Evolutionary conservation across 2,329 filamentous ascomycete species (phyloP), one percentile per base, ranked within the genome.

Genomic region (Cordyceps cicadae): DNA sequence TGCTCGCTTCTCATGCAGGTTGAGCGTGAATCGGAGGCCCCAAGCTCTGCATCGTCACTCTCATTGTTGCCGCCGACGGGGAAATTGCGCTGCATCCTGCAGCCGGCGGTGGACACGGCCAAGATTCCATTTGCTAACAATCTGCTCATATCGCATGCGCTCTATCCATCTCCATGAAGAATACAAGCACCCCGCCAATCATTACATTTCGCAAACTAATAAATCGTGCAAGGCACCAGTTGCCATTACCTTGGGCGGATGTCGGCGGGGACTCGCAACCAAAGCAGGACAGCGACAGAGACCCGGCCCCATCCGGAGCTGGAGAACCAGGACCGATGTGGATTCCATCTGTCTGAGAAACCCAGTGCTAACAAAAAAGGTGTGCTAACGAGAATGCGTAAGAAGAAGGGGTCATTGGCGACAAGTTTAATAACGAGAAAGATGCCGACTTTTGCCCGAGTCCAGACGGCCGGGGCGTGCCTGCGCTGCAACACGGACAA

Each of bases 361-460:
- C 9, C 14, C 39, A 11, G 43, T 32, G 21, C 32, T 24, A 49
- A 26, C 4, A 43, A 43, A 49, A 49, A 21, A 29, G 34, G 26
- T 57, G 53, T 39, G 54, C 54, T 49, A 57, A 57, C 19, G 49
- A 49, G 21, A 49, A 55, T 55, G 45, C 29, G 43, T 39, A 49
- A 37, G 6, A 54, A 45, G 19, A 29, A 43, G 19, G 24, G 14
- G 39, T 39, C 17, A 15, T 7, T 39, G 21, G 32, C 15, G 14
- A 14, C 3, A 43, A 43, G 39, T 3, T 17, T 11, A n/a, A 21
- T 24, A 24, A 24, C 4, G 37, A 41, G 15, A 24, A 52, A 59
- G 17, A 59, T 54, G 50, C 57, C 57, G 57, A 59, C 41, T 53
- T 59, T 59, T 43, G 57, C 48, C 57, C 57, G 57, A 58, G 12